These are phyloP conservation scores for Scutellaria galericulata DNA, from an alignment of 257 asterid species.

Conservation along the genomic window DNA sequence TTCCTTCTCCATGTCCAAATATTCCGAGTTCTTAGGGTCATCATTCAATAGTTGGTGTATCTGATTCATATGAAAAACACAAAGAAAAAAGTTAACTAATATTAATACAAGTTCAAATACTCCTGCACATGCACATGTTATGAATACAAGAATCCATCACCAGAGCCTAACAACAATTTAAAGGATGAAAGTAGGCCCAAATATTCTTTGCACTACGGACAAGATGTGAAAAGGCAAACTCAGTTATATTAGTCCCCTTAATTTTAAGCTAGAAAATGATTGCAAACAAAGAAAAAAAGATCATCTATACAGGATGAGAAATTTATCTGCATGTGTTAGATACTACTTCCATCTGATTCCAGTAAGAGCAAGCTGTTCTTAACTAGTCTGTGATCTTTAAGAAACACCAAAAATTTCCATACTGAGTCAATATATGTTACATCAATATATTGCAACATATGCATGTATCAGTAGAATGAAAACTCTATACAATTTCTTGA, in stretches of 20 bases:
- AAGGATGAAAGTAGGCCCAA: slow-evolving; percentile 4
- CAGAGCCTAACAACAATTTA: slow-evolving; percentile 13
- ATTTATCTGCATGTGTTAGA: neutral
- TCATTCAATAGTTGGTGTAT: slow-evolving; percentile 69
- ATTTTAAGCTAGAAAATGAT: slow-evolving; percentile 8
- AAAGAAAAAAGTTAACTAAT: neutral
- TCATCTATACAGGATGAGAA: neutral
- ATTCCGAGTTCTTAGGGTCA: slow-evolving; percentile 84
- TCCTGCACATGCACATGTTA: neutral
- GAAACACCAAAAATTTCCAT: neutral
- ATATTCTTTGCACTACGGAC: slow-evolving; percentile 2
- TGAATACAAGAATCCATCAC: neutral
- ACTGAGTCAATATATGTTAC: slow-evolving; percentile 8
- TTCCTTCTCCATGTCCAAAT: slow-evolving; percentile 95
- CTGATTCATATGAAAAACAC: slow-evolving; percentile 46
- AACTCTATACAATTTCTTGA: neutral
- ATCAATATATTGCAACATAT: neutral
- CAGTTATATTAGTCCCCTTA: neutral
- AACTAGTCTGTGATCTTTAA: neutral
- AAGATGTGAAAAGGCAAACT: slow-evolving; percentile 8
- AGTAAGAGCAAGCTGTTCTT: slow-evolving; percentile 6
- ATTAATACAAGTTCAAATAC: neutral
- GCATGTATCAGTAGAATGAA: neutral
- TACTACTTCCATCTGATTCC: slow-evolving; percentile 23
- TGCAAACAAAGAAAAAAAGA: slow-evolving; percentile 24